Evolutionary conservation across 257 asterid species (phyloP).

Genomic region (Nicotiana sylvestris): DNA sequence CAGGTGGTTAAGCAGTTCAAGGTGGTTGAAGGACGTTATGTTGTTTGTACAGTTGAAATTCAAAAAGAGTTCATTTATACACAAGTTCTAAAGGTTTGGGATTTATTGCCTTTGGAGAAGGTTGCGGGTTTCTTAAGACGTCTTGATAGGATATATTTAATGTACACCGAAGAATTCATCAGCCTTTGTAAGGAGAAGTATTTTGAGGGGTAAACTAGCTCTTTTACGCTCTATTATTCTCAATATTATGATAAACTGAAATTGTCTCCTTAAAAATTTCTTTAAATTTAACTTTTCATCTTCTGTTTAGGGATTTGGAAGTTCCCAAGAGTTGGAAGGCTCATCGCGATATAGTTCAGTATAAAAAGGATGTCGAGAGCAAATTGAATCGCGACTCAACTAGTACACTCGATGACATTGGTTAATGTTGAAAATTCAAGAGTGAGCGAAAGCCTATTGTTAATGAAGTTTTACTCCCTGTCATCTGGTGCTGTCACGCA

Average conservation of each 20-base stretch:
- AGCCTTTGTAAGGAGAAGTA: constrained; percentile 39
- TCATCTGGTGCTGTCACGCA: constrained; percentile 43
- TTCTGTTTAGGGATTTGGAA: constrained; percentile 41
- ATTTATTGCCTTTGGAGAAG: constrained; percentile 41
- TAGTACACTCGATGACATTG: constrained; percentile 13
- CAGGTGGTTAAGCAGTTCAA: constrained; percentile 45
- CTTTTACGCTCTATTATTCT: not conserved
- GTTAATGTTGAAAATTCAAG: constrained; percentile 43
- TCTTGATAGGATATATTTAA: constrained; percentile 38
- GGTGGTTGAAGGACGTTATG: constrained; percentile 33
- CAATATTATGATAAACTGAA: not conserved
- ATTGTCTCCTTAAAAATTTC: not conserved
- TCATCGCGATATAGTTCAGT: constrained; percentile 28
- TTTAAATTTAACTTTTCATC: not conserved
- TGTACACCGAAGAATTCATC: constrained; percentile 45
- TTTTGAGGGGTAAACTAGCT: constrained; percentile 40
- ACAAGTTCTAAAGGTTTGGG: constrained; percentile 68
- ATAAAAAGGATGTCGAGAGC: constrained; percentile 17
- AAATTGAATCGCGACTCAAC: not conserved
- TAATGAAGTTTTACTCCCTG: constrained; percentile 61
- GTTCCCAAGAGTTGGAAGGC: constrained; percentile 50
- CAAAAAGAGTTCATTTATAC: constrained; percentile 29
- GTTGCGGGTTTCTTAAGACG: constrained; percentile 37
- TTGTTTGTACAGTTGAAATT: constrained; percentile 54
- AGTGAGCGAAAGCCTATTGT: constrained; percentile 57